Conservation (phyloP, 805 yeast species). For the Wickerhamomyces subpelliculosus region DNA sequence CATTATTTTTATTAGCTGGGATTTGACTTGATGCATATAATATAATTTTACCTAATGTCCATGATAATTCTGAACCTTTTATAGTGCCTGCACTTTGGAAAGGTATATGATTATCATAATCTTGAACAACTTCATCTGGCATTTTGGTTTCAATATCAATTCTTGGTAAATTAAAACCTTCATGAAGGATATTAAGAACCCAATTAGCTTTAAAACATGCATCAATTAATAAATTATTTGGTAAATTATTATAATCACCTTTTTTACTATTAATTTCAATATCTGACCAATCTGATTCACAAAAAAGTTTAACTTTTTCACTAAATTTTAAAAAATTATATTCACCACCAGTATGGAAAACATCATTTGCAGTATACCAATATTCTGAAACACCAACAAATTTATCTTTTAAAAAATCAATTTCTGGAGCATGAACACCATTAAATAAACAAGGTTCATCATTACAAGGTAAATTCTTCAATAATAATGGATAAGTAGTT, state of each 20-base stretch:
- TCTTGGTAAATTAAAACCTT: conserved; percentile 86
- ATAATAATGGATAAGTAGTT: conserved; percentile 66
- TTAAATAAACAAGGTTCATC: conserved; percentile 90
- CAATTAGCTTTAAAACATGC: conserved; percentile 95
- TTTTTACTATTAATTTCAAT: conserved; percentile 39
- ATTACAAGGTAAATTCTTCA: conserved; percentile 74
- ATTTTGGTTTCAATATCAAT: conserved; percentile 43
- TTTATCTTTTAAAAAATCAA: conserved; percentile 71
- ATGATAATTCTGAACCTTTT: conserved; percentile 80
- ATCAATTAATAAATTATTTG: conserved; percentile 50
- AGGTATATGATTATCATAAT: conserved; percentile 38
- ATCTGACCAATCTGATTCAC: conserved; percentile 69
- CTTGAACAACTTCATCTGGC: conserved; percentile 15
- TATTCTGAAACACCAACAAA: conserved; percentile 94
- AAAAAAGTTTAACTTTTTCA: conserved; percentile 59
- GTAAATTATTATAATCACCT: conserved; percentile 54
- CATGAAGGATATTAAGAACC: conserved; percentile 85
- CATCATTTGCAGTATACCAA: conserved; percentile 95
- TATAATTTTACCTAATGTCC: conserved; percentile 91
- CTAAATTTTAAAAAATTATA: conserved; percentile 71
- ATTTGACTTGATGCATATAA: conserved; percentile 75
- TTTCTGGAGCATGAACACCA: conserved; percentile 89
- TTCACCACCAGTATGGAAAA: conserved; percentile 83
- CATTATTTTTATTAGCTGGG: conserved; percentile 5
- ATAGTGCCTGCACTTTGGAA: conserved; percentile 80